Evolutionary conservation across 805 yeast species (phyloP).

Genomic region (Cyberlindnera bimundalis): DNA sequence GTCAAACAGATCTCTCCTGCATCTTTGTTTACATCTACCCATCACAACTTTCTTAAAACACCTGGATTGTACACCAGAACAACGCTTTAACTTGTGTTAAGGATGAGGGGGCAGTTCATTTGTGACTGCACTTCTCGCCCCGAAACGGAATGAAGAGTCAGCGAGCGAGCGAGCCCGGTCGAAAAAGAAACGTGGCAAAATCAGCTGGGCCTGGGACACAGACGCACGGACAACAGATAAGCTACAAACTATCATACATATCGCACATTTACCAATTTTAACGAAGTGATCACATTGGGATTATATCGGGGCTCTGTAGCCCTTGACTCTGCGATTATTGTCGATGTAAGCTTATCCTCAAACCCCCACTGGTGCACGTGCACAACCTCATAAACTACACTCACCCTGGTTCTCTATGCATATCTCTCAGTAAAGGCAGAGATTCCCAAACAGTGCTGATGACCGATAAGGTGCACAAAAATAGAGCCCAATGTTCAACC

Average conservation of each 20-base stretch:
- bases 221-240: too few relatives aligned
- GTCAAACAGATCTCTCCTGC: slow-evolving; percentile 5
- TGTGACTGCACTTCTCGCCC: too few relatives aligned
- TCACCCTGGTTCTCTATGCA: too few relatives aligned
- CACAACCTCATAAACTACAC: neutral
- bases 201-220: too few relatives aligned
- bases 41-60: neutral
- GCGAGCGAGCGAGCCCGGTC: neutral
- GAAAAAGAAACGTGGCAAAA: neutral
- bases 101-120: too few relatives aligned
- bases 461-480: neutral
- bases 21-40: slow-evolving; percentile 5
- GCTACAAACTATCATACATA: too few relatives aligned
- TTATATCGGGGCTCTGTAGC: neutral
- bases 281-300: too few relatives aligned
- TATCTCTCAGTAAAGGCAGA: neutral
- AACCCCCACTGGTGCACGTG: neutral
- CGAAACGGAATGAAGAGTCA: too few relatives aligned
- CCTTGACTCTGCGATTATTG: neutral
- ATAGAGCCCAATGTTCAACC: neutral
- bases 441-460: neutral
- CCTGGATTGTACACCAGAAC: neutral
- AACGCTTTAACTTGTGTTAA: too few relatives aligned
- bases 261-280: too few relatives aligned
- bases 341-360: neutral